Base-by-base conservation (phyloP, 192 early-diverging fungal genomes). In the Geranomyces michiganensis region DNA sequence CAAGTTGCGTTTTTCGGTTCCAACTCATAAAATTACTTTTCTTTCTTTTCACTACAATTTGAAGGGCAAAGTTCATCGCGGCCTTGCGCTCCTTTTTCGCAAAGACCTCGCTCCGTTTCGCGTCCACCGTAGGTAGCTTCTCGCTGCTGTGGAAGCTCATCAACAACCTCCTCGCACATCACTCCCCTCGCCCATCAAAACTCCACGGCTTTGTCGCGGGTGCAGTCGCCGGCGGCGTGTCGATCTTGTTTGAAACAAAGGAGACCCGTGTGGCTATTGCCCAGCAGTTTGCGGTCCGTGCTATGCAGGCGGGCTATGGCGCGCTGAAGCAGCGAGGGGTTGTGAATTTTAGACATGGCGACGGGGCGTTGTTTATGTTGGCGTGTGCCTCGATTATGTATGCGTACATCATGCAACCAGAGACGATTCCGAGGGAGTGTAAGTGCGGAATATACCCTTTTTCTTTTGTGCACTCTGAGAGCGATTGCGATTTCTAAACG, bases 71-170 rank as follows among this genome's bases (percentile, higher is more conserved):
- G 0, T 72, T 90, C 10, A 58, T 69, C 0, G 70, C 76, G 24
- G 70, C 88, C 21, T 73, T 84, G 56, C 72, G 75, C 12, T 73
- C 87, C 3, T 89, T 90, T 78, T 83, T 88, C 69, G 82, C 82
- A 5, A 53, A 51, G 0, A 86, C 88, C 62, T 78, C 89, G 0
- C 30, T 83, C 47, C 90, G 90, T 15, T 92, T 93, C 71, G 91
- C 84, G 32, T 77, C 79, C n/a, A 89, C 90, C 81, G 82, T 93
- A 83, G 92, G 89, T n/a, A 77, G 74, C 46, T 93, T 93, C 72
- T 81, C 91, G 13, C 84, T 91, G 46, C 31, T 89, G 12, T 93
- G 90, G 90, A 92, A 90, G 66, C 74, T 87, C 27, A 77, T 92
- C 65, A 89, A 87, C 69, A 92, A 92, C 72, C 70, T 79, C 8